Evolutionary conservation across 129 eudicot species (phyloP).

Genomic region (Calendula officinalis): DNA sequence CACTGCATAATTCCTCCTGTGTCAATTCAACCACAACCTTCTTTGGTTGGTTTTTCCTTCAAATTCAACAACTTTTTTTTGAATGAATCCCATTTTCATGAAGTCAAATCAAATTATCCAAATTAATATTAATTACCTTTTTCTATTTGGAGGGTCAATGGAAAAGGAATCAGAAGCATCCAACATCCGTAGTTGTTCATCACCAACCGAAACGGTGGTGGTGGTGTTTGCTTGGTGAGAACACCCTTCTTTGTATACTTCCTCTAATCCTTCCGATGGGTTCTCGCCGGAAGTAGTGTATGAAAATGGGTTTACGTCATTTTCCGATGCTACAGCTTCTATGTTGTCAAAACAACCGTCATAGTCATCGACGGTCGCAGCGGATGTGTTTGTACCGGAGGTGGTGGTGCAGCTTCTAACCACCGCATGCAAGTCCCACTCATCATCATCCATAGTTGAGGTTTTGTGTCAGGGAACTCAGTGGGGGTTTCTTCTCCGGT

Average conservation of each 20-base stretch:
- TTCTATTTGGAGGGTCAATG: conserved; percentile 30
- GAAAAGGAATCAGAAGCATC: conserved; percentile 22
- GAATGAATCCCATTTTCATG: neutral
- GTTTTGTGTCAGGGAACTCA: neutral
- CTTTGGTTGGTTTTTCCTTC: conserved; percentile 63
- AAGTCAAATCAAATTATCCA: neutral
- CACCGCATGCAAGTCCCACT: conserved; percentile 73
- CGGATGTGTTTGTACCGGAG: conserved; percentile 5
- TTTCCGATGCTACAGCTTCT: conserved; percentile 12
- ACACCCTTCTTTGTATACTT: conserved; percentile 44
- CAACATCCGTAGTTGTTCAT: conserved; percentile 16
- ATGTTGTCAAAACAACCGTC: conserved; percentile 27
- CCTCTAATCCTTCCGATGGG: conserved; percentile 40
- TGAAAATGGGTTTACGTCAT: conserved; percentile 12
- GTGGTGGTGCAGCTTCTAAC: conserved; percentile 60
- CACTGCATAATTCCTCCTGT: conserved; percentile 63
- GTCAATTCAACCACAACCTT: conserved; percentile 63
- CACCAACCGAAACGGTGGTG: conserved; percentile 10
- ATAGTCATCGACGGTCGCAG: neutral
- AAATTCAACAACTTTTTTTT: neutral
- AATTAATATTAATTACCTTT: conserved; percentile 31
- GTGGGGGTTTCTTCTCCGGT: conserved; percentile 3
- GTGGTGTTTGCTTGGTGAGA: conserved; percentile 21
- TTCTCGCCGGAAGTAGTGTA: conserved; percentile 13
- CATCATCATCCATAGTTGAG: conserved; percentile 46